A percentile compares a stretch with the other conserved stretches of the same genome.
Evolutionary conservation across 306 rosid species (phyloP).

Genomic region (Comarum palustre): DNA sequence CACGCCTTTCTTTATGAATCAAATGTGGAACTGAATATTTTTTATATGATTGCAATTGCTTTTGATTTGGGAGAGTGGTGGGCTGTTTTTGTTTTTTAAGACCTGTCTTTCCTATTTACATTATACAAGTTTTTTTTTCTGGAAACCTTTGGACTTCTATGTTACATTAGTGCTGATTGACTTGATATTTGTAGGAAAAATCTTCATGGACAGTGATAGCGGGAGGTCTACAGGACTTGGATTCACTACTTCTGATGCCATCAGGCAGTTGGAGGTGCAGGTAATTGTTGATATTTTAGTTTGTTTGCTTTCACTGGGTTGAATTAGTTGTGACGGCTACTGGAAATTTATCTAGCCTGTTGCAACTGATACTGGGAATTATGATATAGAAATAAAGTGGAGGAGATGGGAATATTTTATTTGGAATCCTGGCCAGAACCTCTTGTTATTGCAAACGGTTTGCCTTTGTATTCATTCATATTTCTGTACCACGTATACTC

Average conservation of each 20-base stretch:
- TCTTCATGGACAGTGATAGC: slow-evolving; percentile 63
- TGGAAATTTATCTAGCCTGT: not conserved
- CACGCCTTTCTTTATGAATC: not conserved
- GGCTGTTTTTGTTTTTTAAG: not conserved
- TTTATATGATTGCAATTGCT: not conserved
- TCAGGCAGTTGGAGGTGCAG: slow-evolving; percentile 84
- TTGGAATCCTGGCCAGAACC: not conserved
- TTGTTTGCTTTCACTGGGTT: not conserved
- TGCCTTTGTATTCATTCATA: not conserved
- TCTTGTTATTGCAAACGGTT: not conserved
- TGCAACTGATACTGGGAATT: not conserved
- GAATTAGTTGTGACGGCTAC: not conserved
- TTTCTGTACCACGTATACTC: not conserved
- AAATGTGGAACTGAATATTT: not conserved
- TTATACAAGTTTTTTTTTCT: not conserved
- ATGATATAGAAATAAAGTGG: not conserved
- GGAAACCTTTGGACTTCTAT: not conserved
- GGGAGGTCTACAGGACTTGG: slow-evolving; percentile 93
- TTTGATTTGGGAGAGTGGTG: not conserved
- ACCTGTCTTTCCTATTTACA: not conserved
- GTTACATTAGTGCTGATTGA: slow-evolving; percentile 4
- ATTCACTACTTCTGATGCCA: slow-evolving; percentile 75
- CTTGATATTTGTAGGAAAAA: slow-evolving; percentile 49
- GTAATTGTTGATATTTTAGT: slow-evolving; percentile 31
- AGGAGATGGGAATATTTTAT: not conserved